These are phyloP conservation scores for Panus rudis DNA, from an alignment of 768 basidiomycete genomes.

Conservation along the genomic window DNA sequence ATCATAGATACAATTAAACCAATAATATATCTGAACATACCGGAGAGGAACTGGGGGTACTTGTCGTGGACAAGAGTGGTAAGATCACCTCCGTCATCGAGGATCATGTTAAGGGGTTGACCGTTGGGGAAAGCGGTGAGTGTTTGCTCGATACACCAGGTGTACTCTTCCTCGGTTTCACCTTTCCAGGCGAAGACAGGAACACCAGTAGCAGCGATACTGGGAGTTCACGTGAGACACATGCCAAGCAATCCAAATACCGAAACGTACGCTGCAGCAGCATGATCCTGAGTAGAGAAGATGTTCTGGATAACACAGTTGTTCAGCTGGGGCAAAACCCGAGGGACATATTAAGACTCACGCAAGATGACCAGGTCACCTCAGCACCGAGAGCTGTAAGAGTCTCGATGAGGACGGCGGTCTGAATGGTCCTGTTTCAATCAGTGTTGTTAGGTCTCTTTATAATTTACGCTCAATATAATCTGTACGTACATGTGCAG, in stretches of 20 bases:
- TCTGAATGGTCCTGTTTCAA: slow-evolving; percentile 87
- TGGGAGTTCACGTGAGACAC: slow-evolving; percentile 22
- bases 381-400: slow-evolving; percentile 92
- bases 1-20: neutral
- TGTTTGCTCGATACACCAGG: slow-evolving; percentile 97
- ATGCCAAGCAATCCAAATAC: neutral
- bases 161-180: slow-evolving; percentile 97
- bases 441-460: slow-evolving; percentile 3
- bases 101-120: slow-evolving; percentile 92
- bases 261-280: slow-evolving; percentile 80
- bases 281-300: slow-evolving; percentile 99
- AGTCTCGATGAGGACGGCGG: slow-evolving; percentile 98
- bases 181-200: slow-evolving; percentile 99
- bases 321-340: neutral
- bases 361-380: slow-evolving; percentile 98
- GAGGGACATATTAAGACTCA: slow-evolving; percentile 31
- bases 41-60: slow-evolving; percentile 81
- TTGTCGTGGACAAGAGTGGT: slow-evolving; percentile 94
- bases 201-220: slow-evolving; percentile 95
- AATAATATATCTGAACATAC: slow-evolving; percentile 30
- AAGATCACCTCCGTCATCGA: slow-evolving; percentile 98
- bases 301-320: slow-evolving; percentile 67
- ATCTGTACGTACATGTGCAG: slow-evolving; percentile 80
- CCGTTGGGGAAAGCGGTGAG: slow-evolving; percentile 80
- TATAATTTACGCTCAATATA: too few relatives aligned